Evolutionary conservation across 768 basidiomycete genomes (phyloP), one percentile per base, ranked within the genome.

Genomic region (Pisolithus sp.): DNA sequence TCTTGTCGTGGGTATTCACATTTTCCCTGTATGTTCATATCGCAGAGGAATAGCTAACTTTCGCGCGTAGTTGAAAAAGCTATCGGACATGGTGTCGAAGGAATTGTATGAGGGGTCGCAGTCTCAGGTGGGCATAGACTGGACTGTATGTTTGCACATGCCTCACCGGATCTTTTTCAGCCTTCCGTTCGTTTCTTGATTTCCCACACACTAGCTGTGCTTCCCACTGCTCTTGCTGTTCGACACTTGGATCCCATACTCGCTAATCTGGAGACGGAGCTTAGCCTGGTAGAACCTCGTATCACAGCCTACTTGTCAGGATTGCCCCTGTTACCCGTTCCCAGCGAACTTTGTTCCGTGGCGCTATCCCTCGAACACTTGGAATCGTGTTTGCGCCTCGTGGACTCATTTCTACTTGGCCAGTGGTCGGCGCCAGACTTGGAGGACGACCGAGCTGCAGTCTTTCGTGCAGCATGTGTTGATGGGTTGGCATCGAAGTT

Each of bases 371-470:
- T 81, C 34, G 66, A 71, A 17, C 77, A 76, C 59, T 67, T 82
- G 3, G 74, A 80, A 54, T 73, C 78, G 28, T 79, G 82, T 54
- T 70, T 89, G 31, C 71, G 72, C 18, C 68, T 89, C 1, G 59
- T 89, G 8, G 87, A 89, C 56, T 70, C 76, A 1, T 84, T 76
- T 61, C 72, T 89, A 2, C 67, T 89, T 8, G 40, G 40, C 4
- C 40, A 41, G 5, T 34, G 34, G 34, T 34, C 34, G 4, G 15
- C 34, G 5, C 5, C 13, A 34, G 13, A 15, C 34, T 34, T 34
- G 34, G 34, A 34, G 34, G 34, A 53, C 7, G 61, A 62, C 5
- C 55, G 42, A 37, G 34, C 41, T 17, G 21, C 53, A 4, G 26
- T 55, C 3, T 41, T 36, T 36, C 41, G 23, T 48, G 38, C 62